Conservation (phyloP, 176 grass and related monocot species). For the maize (Zea mays) region Zm-B73-REFERENCE-NAM-5.0 NC_050100.1:212650001-212650500, state of each 20-base stretch:
- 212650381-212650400: background rate
- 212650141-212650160: conserved; percentile 11
- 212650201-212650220: conserved; percentile 70
- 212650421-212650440: background rate
- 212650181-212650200: conserved; percentile 30
- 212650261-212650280: conserved; percentile 94
- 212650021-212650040: conserved; percentile 52
- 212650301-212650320: conserved; percentile 73
- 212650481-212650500: conserved; percentile 19
- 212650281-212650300: conserved; percentile 71
- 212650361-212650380: background rate
- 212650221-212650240: conserved; percentile 76
- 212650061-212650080: conserved; percentile 81
- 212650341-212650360: conserved; percentile 15
- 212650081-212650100: conserved; percentile 72
- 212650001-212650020: background rate
- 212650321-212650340: conserved; percentile 87
- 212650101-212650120: conserved; percentile 67
- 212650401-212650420: background rate
- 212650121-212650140: conserved; percentile 8
- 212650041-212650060: conserved; percentile 83
- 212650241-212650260: conserved; percentile 94
- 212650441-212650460: conserved; percentile 23
- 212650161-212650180: background rate
- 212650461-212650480: conserved; percentile 13